phyloP scores from a whole-genome alignment of 2,329 filamentous ascomycete genomes.

The Coleophoma cylindrospora region DNA sequence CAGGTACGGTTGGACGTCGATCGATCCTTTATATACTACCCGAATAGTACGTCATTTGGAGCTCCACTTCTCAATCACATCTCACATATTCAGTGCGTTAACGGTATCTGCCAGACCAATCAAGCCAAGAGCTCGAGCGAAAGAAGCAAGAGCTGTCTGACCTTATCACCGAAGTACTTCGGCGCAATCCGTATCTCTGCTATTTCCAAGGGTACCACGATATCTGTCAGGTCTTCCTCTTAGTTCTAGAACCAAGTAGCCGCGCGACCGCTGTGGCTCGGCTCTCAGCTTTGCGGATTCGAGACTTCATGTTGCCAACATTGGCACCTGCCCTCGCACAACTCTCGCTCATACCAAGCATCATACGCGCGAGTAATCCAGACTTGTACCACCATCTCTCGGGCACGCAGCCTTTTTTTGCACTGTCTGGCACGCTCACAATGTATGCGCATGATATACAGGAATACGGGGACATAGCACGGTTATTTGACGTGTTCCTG shows the following conservation, averaged over 20 bases:
- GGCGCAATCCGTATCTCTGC: slow-evolving; percentile 75
- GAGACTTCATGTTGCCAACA: slow-evolving; percentile 95
- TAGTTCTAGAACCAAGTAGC: slow-evolving; percentile 66
- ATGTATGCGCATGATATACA: slow-evolving; percentile 97
- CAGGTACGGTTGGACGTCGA: slow-evolving; percentile 92
- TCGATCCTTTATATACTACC: slow-evolving; percentile 96
- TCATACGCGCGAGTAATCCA: slow-evolving; percentile 69
- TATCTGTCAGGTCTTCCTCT: slow-evolving; percentile 90
- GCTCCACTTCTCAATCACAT: slow-evolving; percentile 12
- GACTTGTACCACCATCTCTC: slow-evolving; percentile 71
- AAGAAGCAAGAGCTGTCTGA: slow-evolving; percentile 74
- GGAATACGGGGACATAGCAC: slow-evolving; percentile 80
- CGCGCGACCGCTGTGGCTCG: slow-evolving; percentile 65
- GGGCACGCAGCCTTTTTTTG: slow-evolving; percentile 81
- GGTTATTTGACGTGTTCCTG: slow-evolving; percentile 88
- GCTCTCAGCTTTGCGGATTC: slow-evolving; percentile 85
- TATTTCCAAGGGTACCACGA: slow-evolving; percentile 99
- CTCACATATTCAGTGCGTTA: slow-evolving; percentile 14
- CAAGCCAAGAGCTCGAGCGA: slow-evolving; percentile 60
- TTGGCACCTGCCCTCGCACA: slow-evolving; percentile 78
- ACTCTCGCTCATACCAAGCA: slow-evolving; percentile 79
- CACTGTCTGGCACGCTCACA: slow-evolving; percentile 86
- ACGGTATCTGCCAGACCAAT: slow-evolving; percentile 49
- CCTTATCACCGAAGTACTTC: slow-evolving; percentile 76
- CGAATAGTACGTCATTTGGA: slow-evolving; percentile 54